A percentile compares a stretch with the other conserved stretches of the same genome.
Evolutionary conservation across 2,329 filamentous ascomycete species (phyloP).

Genomic region (Hypoxylon sp.): DNA sequence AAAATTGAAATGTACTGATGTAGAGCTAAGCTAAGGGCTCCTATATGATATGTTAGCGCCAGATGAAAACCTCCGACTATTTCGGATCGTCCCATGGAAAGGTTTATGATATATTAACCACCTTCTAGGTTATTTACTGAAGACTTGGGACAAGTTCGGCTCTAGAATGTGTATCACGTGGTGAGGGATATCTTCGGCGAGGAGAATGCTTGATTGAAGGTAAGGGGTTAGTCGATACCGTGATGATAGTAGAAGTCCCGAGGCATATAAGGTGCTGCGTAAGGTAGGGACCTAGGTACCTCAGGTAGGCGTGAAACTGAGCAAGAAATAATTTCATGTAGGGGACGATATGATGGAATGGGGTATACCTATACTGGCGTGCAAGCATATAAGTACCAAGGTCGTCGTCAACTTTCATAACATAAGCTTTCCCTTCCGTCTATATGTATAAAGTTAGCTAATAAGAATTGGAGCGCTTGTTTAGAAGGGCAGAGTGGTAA

Average conservation of each 20-base stretch:
- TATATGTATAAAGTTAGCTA: background rate
- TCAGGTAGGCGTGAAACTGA: background rate
- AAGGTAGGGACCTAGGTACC: background rate
- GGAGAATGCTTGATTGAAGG: too few relatives aligned
- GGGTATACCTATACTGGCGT: too few relatives aligned
- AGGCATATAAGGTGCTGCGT: background rate
- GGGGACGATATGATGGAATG: too few relatives aligned
- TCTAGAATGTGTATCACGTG: background rate
- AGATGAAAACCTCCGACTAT: too few relatives aligned
- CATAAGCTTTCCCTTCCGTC: background rate
- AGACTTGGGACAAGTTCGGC: background rate
- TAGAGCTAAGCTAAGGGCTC: background rate
- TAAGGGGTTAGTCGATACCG: too few relatives aligned
- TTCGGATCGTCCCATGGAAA: too few relatives aligned
- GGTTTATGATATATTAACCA: background rate
- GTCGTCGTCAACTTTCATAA: background rate
- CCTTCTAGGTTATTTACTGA: background rate
- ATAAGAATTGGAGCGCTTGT: slow-evolving; percentile 4
- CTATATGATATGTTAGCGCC: background rate
- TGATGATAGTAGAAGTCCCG: too few relatives aligned
- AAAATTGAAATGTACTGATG: background rate
- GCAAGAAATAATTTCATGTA: too few relatives aligned
- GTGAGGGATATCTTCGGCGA: too few relatives aligned
- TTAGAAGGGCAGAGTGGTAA: slow-evolving; percentile 7
- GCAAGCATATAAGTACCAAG: too few relatives aligned